Evolutionary conservation across 306 rosid species (phyloP).

Genomic region (Vicia villosa): DNA sequence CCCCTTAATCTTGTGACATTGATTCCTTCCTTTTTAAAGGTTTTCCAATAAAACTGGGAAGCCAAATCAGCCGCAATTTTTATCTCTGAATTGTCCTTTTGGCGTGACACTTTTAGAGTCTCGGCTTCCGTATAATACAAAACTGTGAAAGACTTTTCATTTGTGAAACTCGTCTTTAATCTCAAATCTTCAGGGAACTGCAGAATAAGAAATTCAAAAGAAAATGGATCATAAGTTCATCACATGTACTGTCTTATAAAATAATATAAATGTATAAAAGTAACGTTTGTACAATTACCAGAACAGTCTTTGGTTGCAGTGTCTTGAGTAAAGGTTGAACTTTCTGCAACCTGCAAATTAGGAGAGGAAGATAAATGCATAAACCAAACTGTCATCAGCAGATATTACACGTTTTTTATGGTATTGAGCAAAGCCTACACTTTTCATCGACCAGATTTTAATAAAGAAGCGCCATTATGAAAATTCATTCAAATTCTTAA

Average conservation of each 20-base stretch:
- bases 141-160: conserved; percentile 44
- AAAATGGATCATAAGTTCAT: background rate
- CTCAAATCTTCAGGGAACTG: conserved; percentile 68
- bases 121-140: conserved; percentile 59
- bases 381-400: conserved; percentile 12
- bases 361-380: conserved; percentile 12
- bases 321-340: conserved; percentile 58
- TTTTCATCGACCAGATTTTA: conserved; percentile 4
- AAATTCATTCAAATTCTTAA: background rate
- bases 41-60: conserved; percentile 63
- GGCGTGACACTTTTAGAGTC: conserved; percentile 48
- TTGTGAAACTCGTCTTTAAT: conserved; percentile 40
- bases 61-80: conserved; percentile 65
- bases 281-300: conserved; percentile 52
- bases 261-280: background rate
- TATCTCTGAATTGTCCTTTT: conserved; percentile 49
- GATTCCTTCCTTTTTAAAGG: conserved; percentile 52
- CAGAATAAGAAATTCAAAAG: conserved; percentile 20
- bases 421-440: background rate
- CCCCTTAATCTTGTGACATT: conserved; percentile 66
- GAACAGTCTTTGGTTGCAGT: conserved; percentile 64
- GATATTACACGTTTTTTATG: background rate
- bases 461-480: background rate
- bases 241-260: conserved; percentile 18
- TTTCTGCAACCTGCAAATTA: conserved; percentile 55